phyloP scores from a whole-genome alignment of 805 yeast species.

The Scheffersomyces amazonensis region DNA sequence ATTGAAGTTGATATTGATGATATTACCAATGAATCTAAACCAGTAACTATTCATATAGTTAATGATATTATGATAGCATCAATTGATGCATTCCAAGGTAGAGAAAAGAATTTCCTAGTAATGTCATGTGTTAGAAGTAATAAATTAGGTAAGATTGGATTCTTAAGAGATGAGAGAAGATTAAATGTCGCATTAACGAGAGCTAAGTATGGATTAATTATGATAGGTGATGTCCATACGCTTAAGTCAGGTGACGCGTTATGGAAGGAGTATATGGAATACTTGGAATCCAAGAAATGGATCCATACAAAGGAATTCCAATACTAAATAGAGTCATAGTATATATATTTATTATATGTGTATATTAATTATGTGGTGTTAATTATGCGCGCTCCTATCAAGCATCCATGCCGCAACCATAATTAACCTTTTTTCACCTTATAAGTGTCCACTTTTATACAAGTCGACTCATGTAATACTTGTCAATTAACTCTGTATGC shows the following conservation, averaged over 20 bases:
- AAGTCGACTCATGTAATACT: too few relatives aligned
- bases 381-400: too few relatives aligned
- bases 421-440: too few relatives aligned
- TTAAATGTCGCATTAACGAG: conserved; percentile 87
- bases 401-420: too few relatives aligned
- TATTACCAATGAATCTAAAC: conserved; percentile 41
- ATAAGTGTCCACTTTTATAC: too few relatives aligned
- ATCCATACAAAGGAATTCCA: conserved; percentile 3
- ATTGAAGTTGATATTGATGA: conserved; percentile 64
- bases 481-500: too few relatives aligned
- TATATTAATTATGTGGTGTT: too few relatives aligned
- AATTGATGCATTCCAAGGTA: conserved; percentile 62
- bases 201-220: conserved; percentile 75
- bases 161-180: conserved; percentile 81
- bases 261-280: conserved; percentile 51
- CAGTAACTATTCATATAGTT: conserved; percentile 48
- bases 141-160: conserved; percentile 71
- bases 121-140: conserved; percentile 64
- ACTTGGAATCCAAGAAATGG: conserved; percentile 26
- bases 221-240: conserved; percentile 35
- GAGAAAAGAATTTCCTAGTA: conserved; percentile 52
- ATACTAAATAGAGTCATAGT: too few relatives aligned
- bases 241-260: conserved; percentile 46
- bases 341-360: too few relatives aligned
- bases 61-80: conserved; percentile 51